Evolutionary conservation across 2,329 filamentous ascomycete genomes (phyloP).

Genomic region (Venturia asperata): DNA sequence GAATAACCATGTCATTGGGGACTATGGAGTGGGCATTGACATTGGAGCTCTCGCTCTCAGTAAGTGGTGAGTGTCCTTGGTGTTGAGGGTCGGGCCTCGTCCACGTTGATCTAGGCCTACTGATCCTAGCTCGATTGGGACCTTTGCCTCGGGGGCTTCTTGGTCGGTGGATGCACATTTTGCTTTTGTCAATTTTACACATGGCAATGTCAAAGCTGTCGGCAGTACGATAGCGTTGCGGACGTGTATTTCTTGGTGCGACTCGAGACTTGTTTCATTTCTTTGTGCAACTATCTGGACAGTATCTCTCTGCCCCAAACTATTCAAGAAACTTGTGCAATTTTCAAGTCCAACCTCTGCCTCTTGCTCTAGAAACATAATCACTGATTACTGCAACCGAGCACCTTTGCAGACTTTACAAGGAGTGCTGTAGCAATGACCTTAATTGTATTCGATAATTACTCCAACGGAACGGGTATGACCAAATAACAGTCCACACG

Average conservation of each 20-base stretch:
- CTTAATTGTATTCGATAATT: not conserved
- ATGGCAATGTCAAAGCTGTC: not conserved
- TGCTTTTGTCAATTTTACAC: not conserved
- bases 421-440: not conserved
- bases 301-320: not conserved
- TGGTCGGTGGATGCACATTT: not conserved
- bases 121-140: not conserved
- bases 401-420: not conserved
- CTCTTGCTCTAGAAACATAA: not conserved
- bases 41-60: not conserved
- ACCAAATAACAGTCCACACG: not conserved
- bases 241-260: not conserved
- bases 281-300: not conserved
- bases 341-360: not conserved
- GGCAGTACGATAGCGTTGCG: not conserved
- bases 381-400: not conserved
- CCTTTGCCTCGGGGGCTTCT: not conserved
- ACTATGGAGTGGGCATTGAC: not conserved
- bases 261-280: not conserved
- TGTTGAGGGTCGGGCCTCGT: not conserved
- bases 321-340: not conserved
- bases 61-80: constrained; percentile 1
- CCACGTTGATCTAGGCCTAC: not conserved
- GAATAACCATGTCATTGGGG: constrained; percentile 17
- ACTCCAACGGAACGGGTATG: not conserved